Percentiles rank a stretch among this genome's conserved stretches.
Conservation (phyloP, 495 filamentous ascomycete species). For the Amphirosellinia nigrospora region DNA sequence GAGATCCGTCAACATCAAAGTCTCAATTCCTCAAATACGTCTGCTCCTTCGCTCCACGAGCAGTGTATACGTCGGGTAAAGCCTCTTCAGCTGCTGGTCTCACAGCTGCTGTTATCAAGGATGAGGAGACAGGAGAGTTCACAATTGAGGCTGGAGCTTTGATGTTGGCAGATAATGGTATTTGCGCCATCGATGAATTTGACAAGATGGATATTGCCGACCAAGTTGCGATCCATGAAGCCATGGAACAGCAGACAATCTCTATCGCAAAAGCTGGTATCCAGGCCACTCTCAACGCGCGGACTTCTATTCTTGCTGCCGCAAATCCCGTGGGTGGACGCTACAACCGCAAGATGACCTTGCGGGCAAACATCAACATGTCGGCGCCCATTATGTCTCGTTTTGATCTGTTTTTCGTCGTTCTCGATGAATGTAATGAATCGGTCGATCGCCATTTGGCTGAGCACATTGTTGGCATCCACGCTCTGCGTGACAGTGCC, state of each 20-base stretch:
- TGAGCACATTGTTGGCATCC: conserved; percentile 92
- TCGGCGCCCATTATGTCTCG: conserved; percentile 97
- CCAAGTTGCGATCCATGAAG: conserved; percentile 99
- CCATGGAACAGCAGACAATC: conserved; percentile 99
- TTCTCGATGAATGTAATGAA: conserved; percentile 97
- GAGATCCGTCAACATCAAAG: conserved; percentile 97
- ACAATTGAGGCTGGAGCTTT: conserved; percentile 98
- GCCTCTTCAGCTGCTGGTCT: conserved; percentile 97
- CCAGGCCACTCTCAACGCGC: conserved; percentile 94
- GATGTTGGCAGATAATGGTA: conserved; percentile 96
- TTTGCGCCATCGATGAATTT: conserved; percentile 99
- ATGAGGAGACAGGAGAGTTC: conserved; percentile 97
- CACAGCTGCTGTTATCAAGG: conserved; percentile 95
- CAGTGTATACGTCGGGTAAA: conserved; percentile 98
- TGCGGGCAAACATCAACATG: conserved; percentile 97
- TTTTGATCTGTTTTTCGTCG: conserved; percentile 99
- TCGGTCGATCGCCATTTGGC: conserved; percentile 86
- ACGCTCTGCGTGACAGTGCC: conserved; percentile 88
- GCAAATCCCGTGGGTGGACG: conserved; percentile 95
- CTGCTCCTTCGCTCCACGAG: conserved; percentile 91
- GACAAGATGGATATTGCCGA: conserved; percentile 99
- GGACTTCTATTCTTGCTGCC: conserved; percentile 93
- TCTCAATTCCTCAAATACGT: conserved; percentile 99
- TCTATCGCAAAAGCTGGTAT: conserved; percentile 99
- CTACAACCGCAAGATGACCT: conserved; percentile 93